Conservation (phyloP, 495 filamentous ascomycete species). For the Annulohypoxylon stygium region DNA sequence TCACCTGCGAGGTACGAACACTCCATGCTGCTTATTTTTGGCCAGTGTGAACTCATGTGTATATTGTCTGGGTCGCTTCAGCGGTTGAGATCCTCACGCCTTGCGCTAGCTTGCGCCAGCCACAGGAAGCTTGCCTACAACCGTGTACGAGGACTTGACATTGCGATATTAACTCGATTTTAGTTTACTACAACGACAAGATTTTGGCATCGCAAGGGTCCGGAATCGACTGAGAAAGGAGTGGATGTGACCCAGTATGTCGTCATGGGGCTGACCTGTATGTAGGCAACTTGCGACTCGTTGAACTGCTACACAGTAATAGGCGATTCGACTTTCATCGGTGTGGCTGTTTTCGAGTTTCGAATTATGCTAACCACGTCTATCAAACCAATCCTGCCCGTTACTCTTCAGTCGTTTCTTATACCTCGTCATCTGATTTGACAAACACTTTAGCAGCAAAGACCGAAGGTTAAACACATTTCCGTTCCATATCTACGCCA, state of each 20-base stretch:
- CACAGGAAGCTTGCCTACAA: neutral
- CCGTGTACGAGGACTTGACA: constrained; percentile 2
- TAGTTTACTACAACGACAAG: constrained; percentile 13
- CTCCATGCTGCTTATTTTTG: constrained; percentile 28
- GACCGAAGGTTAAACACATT: neutral
- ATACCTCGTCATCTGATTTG: constrained; percentile 24
- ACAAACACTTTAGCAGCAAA: neutral
- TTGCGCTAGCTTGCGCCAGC: constrained; percentile 18
- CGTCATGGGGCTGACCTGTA: constrained; percentile 36
- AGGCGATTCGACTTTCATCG: constrained; percentile 13
- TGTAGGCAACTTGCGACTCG: neutral
- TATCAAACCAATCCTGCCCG: constrained; percentile 30
- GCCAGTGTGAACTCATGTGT: constrained; percentile 9
- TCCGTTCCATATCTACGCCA: constrained; percentile 5
- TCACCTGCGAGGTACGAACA: constrained; percentile 24
- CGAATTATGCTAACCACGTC: constrained; percentile 24
- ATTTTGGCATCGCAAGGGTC: constrained; percentile 32
- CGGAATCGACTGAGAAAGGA: constrained; percentile 36
- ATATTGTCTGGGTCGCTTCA: constrained; percentile 17
- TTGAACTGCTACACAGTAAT: neutral
- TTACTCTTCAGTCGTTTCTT: constrained; percentile 9
- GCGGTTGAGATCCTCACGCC: constrained; percentile 23
- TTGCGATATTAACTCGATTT: constrained; percentile 24
- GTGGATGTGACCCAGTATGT: constrained; percentile 24
- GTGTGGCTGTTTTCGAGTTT: constrained; percentile 36